Percentiles rank a stretch among this genome's conserved stretches.
Evolutionary conservation across 306 rosid species (phyloP).

Genomic region (Lathyrus oleraceus): DNA sequence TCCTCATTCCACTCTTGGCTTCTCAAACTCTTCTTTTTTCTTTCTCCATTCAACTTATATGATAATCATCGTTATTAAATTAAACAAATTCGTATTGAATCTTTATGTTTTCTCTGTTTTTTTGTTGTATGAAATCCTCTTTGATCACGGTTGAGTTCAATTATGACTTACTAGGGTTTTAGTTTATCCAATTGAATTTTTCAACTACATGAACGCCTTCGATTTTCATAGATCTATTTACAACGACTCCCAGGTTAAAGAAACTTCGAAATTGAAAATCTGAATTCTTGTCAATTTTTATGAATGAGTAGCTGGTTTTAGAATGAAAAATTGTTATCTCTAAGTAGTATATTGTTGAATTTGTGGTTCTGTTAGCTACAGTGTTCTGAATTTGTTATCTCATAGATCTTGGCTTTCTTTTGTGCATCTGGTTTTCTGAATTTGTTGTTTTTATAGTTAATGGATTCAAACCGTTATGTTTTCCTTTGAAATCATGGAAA

Average conservation of each 20-base stretch:
- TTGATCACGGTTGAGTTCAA: conserved; percentile 2
- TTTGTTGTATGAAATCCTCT: neutral
- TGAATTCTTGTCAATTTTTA: neutral
- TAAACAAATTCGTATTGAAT: neutral
- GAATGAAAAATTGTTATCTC: no score
- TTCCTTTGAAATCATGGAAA: no score
- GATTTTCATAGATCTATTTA: conserved; percentile 23
- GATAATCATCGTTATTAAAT: neutral
- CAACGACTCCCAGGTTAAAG: neutral
- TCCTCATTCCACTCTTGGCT: neutral
- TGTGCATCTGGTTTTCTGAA: neutral
- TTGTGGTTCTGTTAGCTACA: neutral
- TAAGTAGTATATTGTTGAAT: neutral
- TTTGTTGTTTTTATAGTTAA: neutral
- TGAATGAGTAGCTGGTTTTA: neutral
- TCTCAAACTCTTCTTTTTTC: neutral
- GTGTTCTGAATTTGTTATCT: neutral
- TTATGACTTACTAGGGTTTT: conserved; percentile 5
- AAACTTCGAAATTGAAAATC: neutral
- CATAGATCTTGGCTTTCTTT: neutral
- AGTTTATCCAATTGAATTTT: neutral
- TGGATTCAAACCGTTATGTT: no score
- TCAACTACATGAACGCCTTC: neutral
- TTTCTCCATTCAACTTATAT: no score
- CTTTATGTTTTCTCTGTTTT: neutral